Evolutionary conservation across 2,329 filamentous ascomycete genomes (phyloP).

Genomic region (Epichloe typhina): DNA sequence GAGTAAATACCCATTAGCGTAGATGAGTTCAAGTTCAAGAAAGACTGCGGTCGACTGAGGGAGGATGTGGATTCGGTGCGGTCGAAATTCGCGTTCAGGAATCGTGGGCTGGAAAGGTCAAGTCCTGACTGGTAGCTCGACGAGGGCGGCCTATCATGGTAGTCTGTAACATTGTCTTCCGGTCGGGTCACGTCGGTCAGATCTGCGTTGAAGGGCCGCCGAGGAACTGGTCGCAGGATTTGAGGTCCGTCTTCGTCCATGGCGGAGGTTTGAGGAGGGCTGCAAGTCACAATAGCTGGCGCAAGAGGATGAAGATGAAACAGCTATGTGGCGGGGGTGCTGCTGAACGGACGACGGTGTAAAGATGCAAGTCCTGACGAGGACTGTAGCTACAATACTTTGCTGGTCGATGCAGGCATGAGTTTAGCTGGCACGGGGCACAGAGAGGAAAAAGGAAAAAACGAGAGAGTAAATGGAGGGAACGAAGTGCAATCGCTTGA

Average conservation of each 20-base stretch:
- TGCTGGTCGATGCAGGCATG: no score
- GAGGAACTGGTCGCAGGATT: constrained; percentile 56
- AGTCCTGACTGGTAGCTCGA: constrained; percentile 11
- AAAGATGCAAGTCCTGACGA: no score
- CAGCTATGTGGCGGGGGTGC: neutral
- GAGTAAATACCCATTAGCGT: constrained; percentile 89
- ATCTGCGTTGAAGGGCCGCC: constrained; percentile 55
- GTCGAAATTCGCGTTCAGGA: constrained; percentile 32
- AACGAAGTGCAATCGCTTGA: no score
- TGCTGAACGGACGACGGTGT: neutral
- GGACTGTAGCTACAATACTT: no score
- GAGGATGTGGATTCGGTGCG: constrained; percentile 19
- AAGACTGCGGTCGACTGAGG: constrained; percentile 59
- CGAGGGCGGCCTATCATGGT: constrained; percentile 11
- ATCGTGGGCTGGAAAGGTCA: constrained; percentile 21
- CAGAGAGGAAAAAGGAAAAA: no score
- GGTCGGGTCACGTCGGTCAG: constrained; percentile 33
- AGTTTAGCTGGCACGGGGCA: no score
- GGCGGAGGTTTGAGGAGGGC: neutral
- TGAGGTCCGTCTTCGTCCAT: constrained; percentile 35
- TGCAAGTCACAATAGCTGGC: neutral
- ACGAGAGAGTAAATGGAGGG: neutral
- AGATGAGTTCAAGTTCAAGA: constrained; percentile 75
- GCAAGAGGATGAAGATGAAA: neutral
- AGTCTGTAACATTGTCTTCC: constrained; percentile 20